Percentiles rank a stretch among this genome's conserved stretches.
Evolutionary conservation across 306 rosid genomes (phyloP).

Genomic region (Cucurbita argyrosperma): DNA sequence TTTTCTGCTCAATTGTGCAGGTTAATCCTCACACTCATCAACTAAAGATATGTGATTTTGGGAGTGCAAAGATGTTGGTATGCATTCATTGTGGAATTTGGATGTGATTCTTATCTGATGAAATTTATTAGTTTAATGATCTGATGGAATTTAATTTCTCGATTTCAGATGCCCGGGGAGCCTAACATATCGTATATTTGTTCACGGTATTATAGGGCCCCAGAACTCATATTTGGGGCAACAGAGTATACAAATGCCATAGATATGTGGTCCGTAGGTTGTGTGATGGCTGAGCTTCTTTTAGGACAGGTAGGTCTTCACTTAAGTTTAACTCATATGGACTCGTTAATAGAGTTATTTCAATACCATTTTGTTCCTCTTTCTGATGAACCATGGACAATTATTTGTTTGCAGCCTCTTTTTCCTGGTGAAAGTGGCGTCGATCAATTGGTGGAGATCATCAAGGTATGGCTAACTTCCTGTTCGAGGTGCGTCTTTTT

Average conservation of each 20-base stretch:
- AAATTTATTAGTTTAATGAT: conserved; percentile 5
- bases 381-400: conserved; percentile 12
- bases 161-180: conserved; percentile 74
- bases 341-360: not conserved
- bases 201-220: conserved; percentile 90
- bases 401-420: conserved; percentile 54
- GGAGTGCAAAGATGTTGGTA: conserved; percentile 94
- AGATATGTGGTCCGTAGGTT: conserved; percentile 96
- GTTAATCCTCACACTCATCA: conserved; percentile 55
- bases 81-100: conserved; percentile 4
- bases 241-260: conserved; percentile 90
- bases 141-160: not conserved
- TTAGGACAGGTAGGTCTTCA: conserved; percentile 55
- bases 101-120: not conserved
- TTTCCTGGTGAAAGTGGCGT: conserved; percentile 98
- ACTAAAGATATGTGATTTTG: conserved; percentile 87
- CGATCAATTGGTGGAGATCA: conserved; percentile 94
- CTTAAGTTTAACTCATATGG: not conserved
- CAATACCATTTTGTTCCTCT: not conserved
- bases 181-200: conserved; percentile 94
- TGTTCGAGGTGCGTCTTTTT: not conserved
- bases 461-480: conserved; percentile 33
- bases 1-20: not conserved
- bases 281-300: conserved; percentile 88
- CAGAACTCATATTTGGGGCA: conserved; percentile 95